Evolutionary conservation across 768 basidiomycete species (phyloP), one percentile per base, ranked within the genome.

Genomic region (Leucogyrophana mollusca): DNA sequence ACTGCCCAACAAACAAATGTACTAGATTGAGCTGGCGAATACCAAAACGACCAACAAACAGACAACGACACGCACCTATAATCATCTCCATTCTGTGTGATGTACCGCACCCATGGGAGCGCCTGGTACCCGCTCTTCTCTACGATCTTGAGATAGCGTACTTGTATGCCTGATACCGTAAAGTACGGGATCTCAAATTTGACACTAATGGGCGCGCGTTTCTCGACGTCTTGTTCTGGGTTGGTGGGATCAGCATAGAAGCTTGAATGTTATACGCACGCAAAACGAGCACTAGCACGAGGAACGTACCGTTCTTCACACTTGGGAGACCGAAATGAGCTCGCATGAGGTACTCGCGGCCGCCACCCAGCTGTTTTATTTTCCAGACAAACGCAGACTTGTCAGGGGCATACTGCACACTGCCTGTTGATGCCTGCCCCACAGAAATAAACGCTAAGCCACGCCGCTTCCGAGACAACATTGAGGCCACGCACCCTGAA

Each of bases 341-440:
- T 9, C 96, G 79, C 95, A 98, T 97, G 45, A 97, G 77, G 70
- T 94, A 98, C 63, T 99, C 96, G 32, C 92, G 82, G 30, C 91
- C 91, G 4, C 96, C 96, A 4, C 91, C 94, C 0, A 99, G 79
- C 63, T 95, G 92, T 66, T 98, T 98, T 68, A 99, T 97, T 70
- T 97, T 97, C 96, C 96, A 98, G 1, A 97, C 90, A 59, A 98
- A 98, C 2, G 94, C 93, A 14, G 92, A 92, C 67, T 97, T 98
- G 65, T 99, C 96, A 0, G 95, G 96, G 1, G 89, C 94, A 60
- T 99, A 98, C 52, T 96, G 93, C 3, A 97, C 96, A 18, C 83
- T 88, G 3, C 96, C 96, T 10, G 93, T 94, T 13, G 94, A 87
- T 17, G 95, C 91, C 94, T 96, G 51, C 18, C 34, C 33, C 22